Evolutionary conservation across 2,329 filamentous ascomycete genomes (phyloP).

Genomic region (Polychaeton citri): DNA sequence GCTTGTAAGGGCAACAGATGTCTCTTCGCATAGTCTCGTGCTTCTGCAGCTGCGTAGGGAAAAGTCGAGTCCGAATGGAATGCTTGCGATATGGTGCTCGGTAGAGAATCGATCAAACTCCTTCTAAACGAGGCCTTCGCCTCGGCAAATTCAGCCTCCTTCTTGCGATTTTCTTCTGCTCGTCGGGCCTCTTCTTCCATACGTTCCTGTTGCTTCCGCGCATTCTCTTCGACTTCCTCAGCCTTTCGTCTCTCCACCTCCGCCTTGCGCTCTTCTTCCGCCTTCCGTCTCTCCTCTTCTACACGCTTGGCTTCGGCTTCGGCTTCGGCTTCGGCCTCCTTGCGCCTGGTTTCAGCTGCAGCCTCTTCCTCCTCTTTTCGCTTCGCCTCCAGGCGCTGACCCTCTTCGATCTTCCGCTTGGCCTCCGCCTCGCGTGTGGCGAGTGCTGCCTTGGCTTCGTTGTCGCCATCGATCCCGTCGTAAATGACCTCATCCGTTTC

Average conservation of each 20-base stretch:
- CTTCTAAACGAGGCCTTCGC: slow-evolving; percentile 9
- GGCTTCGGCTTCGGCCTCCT: slow-evolving; percentile 4
- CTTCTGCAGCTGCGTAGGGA: slow-evolving; percentile 4
- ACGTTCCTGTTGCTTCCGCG: slow-evolving; percentile 5
- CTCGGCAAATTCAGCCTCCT: slow-evolving; percentile 10
- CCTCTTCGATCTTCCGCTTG: slow-evolving; percentile 7
- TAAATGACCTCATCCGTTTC: slow-evolving; percentile 7
- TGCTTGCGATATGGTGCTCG: slow-evolving; percentile 8
- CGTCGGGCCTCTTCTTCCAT: slow-evolving; percentile 11
- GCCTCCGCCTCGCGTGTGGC: slow-evolving; percentile 4
- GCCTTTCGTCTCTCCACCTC: slow-evolving; percentile 10
- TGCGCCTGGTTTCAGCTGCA: slow-evolving; percentile 10
- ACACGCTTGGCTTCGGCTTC: slow-evolving; percentile 7
- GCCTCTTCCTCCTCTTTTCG: slow-evolving; percentile 12
- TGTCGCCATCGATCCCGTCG: slow-evolving; percentile 1
- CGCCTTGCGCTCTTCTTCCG: slow-evolving; percentile 7
- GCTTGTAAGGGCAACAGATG: slow-evolving; percentile 15
- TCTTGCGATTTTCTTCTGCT: slow-evolving; percentile 6
- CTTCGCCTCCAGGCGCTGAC: slow-evolving; percentile 6
- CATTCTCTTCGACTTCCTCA: slow-evolving; percentile 16
- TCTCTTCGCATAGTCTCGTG: slow-evolving; percentile 6
- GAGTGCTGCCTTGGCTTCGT: slow-evolving; percentile 1
- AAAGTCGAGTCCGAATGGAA: slow-evolving; percentile 10
- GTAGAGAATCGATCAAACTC: slow-evolving; percentile 13
- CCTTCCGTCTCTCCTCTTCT: slow-evolving; percentile 5